Conservation (phyloP, 371 early-diverging fungal genomes). For the Actinomucor elegans region DNA sequence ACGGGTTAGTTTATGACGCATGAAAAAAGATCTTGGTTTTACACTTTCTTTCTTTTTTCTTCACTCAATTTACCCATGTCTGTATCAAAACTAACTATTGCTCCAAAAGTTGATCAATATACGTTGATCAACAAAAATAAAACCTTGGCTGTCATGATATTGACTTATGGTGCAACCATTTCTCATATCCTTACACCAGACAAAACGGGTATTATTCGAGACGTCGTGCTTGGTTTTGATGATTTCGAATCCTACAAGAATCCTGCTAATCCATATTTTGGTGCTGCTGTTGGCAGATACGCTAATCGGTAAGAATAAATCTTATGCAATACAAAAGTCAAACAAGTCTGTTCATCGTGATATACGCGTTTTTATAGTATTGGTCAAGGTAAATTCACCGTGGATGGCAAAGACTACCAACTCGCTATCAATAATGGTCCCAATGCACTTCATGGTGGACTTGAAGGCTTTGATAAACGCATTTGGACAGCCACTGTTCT, state of each 20-base stretch:
- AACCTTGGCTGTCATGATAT: slow-evolving; percentile 47
- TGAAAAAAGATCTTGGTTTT: neutral
- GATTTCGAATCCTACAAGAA: slow-evolving; percentile 40
- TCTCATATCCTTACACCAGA: slow-evolving; percentile 50
- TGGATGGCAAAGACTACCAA: slow-evolving; percentile 35
- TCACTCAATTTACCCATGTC: no score
- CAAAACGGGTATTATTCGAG: slow-evolving; percentile 40
- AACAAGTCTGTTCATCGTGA: no score
- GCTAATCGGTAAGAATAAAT: slow-evolving; percentile 43
- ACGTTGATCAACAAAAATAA: slow-evolving; percentile 44
- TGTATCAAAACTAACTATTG: slow-evolving; percentile 22
- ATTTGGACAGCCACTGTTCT: slow-evolving; percentile 40
- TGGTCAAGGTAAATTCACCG: slow-evolving; percentile 41
- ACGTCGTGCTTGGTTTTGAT: slow-evolving; percentile 50
- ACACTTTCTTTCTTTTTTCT: neutral
- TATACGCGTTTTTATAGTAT: slow-evolving; percentile 22
- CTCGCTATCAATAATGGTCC: slow-evolving; percentile 42
- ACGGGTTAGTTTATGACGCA: no score
- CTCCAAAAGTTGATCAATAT: slow-evolving; percentile 45
- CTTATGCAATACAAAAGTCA: neutral
- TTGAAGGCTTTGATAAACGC: slow-evolving; percentile 47
- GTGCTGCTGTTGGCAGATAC: slow-evolving; percentile 49
- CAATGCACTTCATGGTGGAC: slow-evolving; percentile 47
- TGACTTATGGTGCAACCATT: slow-evolving; percentile 47
- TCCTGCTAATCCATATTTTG: slow-evolving; percentile 45